Conservation (phyloP, 192 early-diverging fungal species). For the Pilobolus umbonatus region DNA sequence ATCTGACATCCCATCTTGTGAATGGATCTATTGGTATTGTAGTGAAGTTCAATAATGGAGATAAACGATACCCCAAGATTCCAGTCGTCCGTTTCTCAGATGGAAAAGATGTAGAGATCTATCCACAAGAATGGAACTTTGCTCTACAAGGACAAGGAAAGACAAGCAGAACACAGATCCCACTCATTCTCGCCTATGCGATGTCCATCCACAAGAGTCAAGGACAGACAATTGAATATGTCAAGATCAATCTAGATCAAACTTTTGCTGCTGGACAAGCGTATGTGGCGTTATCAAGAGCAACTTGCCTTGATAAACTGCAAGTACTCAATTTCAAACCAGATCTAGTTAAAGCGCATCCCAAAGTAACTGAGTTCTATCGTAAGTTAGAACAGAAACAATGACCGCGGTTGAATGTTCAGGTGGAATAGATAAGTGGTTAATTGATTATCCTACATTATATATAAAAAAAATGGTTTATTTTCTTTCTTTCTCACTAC, state of each 20-base stretch:
- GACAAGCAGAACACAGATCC: conserved; percentile 46
- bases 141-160: background rate
- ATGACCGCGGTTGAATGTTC: too few relatives aligned
- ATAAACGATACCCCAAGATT: conserved; percentile 12
- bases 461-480: background rate
- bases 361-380: conserved; percentile 66
- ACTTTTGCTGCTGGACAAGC: conserved; percentile 79
- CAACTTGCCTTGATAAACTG: conserved; percentile 55
- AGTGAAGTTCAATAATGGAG: conserved; percentile 29
- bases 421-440: conserved; percentile 5
- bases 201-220: conserved; percentile 83
- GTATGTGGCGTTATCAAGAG: conserved; percentile 77
- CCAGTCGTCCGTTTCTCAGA: conserved; percentile 31
- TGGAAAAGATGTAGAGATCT: conserved; percentile 42
- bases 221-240: conserved; percentile 74
- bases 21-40: conserved; percentile 75
- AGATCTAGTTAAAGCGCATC: conserved; percentile 62
- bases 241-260: conserved; percentile 67
- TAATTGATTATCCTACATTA: background rate
- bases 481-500: too few relatives aligned
- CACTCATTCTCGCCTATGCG: conserved; percentile 75
- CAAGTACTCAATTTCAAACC: conserved; percentile 66
- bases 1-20: conserved; percentile 54
- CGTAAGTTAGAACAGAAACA: background rate
- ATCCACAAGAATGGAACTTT: conserved; percentile 42